A percentile compares a stretch with the other conserved stretches of the same genome.
Evolutionary conservation across 768 basidiomycete species (phyloP).

Genomic region (Coprinopsis marcescibilis): DNA sequence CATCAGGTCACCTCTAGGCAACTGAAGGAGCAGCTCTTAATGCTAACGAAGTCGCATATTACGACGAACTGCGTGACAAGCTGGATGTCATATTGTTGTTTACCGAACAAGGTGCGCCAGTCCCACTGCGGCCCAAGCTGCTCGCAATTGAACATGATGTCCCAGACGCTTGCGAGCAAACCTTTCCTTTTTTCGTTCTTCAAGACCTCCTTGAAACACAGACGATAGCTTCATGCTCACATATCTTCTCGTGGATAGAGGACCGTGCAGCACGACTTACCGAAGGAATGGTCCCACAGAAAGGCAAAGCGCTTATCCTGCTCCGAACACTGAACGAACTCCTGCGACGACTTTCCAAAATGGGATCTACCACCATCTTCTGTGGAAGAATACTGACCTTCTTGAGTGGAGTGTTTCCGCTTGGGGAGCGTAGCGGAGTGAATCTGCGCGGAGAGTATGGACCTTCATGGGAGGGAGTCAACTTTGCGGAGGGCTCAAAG

Average conservation of each 20-base stretch:
- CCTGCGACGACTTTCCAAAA: constrained; percentile 80
- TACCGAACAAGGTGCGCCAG: constrained; percentile 63
- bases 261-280: constrained; percentile 63
- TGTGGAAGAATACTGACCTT: constrained; percentile 88
- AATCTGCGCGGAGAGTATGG: constrained; percentile 88
- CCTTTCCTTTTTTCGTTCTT: constrained; percentile 66
- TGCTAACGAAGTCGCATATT: constrained; percentile 49
- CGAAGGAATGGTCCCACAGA: constrained; percentile 74
- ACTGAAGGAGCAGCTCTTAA: constrained; percentile 65
- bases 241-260: constrained; percentile 88
- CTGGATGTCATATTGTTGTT: constrained; percentile 74
- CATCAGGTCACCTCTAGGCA: constrained; percentile 32
- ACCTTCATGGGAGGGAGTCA: constrained; percentile 67
- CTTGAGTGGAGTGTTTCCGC: constrained; percentile 76
- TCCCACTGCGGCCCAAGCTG: not conserved
- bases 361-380: constrained; percentile 78
- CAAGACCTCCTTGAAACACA: constrained; percentile 84
- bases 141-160: not conserved
- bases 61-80: constrained; percentile 49
- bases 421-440: constrained; percentile 87
- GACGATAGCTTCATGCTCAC: constrained; percentile 79
- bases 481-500: constrained; percentile 26
- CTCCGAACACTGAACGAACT: constrained; percentile 85
- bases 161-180: constrained; percentile 71
- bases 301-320: constrained; percentile 82